Conservation (phyloP, 2,329 filamentous ascomycete genomes). For the Colletotrichum lupini region DNA sequence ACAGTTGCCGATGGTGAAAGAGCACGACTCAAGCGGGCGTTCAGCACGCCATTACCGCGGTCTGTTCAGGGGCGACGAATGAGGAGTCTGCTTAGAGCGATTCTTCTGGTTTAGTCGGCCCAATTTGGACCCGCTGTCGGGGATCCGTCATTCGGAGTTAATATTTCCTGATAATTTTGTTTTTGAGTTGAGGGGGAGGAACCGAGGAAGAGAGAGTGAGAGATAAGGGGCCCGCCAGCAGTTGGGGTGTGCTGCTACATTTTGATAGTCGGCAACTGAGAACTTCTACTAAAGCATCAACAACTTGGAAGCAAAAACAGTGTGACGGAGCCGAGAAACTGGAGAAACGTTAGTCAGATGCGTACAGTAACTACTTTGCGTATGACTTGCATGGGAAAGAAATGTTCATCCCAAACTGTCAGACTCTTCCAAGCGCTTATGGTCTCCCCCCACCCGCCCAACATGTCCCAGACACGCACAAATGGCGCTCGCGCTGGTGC, state of each 20-base stretch:
- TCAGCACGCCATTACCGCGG: constrained; percentile 23
- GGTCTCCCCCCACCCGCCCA: not conserved
- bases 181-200: not conserved
- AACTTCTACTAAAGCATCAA: not conserved
- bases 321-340: not conserved
- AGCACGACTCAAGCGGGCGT: constrained; percentile 28
- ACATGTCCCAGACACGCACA: not conserved
- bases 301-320: not conserved
- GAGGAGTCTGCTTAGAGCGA: constrained; percentile 5
- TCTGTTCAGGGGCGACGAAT: constrained; percentile 14
- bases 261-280: not conserved
- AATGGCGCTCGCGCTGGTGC: constrained; percentile 14
- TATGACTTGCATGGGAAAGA: constrained; percentile 18
- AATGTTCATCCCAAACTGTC: constrained; percentile 15
- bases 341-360: not conserved
- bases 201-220: too few relatives aligned
- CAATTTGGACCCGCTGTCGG: constrained; percentile 24
- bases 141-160: constrained; percentile 25
- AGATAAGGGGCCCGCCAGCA: not conserved
- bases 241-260: not conserved
- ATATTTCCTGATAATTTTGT: not conserved
- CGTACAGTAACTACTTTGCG: too few relatives aligned
- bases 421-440: not conserved
- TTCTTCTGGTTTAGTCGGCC: constrained; percentile 8
- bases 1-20: not conserved